Conservation (phyloP, 805 yeast genomes). For the Zygotorulaspora danielsina region DNA sequence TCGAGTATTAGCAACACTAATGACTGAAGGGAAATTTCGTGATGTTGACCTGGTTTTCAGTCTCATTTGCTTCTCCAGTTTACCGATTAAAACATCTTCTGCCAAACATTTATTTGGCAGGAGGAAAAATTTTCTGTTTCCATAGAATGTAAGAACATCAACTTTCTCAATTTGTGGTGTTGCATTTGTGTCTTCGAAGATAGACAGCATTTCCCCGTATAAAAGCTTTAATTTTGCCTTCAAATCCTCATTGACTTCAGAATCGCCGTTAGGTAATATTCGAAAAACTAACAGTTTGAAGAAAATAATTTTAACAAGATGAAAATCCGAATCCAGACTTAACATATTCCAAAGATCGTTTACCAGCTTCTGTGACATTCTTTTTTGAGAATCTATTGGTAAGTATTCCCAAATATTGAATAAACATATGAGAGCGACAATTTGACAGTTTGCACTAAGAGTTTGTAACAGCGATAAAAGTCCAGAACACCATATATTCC, state of each 20-base stretch:
- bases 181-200: constrained; percentile 5
- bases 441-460: constrained; percentile 25
- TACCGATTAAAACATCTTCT: constrained; percentile 17
- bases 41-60: constrained; percentile 6
- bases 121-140: constrained; percentile 25
- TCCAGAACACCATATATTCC: constrained; percentile 30
- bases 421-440: constrained; percentile 21
- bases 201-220: constrained; percentile 13
- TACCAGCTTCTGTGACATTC: constrained; percentile 12
- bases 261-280: constrained; percentile 8
- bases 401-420: constrained; percentile 31
- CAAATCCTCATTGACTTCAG: constrained; percentile 2
- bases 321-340: constrained; percentile 19
- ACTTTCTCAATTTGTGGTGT: constrained; percentile 6
- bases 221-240: constrained; percentile 9
- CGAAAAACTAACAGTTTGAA: constrained; percentile 21
- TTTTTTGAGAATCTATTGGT: constrained; percentile 13
- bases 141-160: constrained; percentile 22
- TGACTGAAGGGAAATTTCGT: constrained; percentile 17
- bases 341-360: constrained; percentile 19
- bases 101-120: constrained; percentile 12
- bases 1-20: constrained; percentile 17
- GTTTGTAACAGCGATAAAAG: constrained; percentile 27
- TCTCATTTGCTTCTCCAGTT: constrained; percentile 11
- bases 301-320: constrained; percentile 15